Evolutionary conservation across 805 yeast species (phyloP), one percentile per base, ranked within the genome.

Genomic region (Candida tibetensis): DNA sequence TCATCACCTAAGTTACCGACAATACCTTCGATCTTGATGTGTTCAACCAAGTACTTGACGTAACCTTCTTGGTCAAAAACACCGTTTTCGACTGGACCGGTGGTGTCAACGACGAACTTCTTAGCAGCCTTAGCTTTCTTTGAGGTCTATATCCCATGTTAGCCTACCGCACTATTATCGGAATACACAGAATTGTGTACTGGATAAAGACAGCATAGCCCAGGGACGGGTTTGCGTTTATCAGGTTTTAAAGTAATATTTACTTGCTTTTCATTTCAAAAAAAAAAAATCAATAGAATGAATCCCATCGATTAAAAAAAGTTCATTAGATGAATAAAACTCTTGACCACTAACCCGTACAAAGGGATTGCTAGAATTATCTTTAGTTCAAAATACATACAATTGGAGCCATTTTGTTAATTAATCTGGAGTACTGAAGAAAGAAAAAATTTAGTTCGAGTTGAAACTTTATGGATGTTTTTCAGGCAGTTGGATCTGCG

Each of bases 11-110:
- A 84, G 91, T 89, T 86, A 74, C 98, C 96, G 63, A 86, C 78
- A 66, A 84, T 81, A 73, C 91, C 90, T 54, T 93, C 99, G 66
- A 93, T 91, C 84, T 93, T 93, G 87, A 93, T 91, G 88, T 88
- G 96, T 79, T 93, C 98, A 71, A 85, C 81, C 74, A 93, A 84
- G 91, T 83, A 93, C 81, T 93, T 91, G 66, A 87, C 95, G 82
- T 91, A 89, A 62, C 95, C 82, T 68, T 93, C 85, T 72, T 95
- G 93, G 84, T 93, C 98, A 65, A 89, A 87, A 69, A 91, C 95
- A 79, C 90, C 95, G 75, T 86, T 87, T 71, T 87, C 95, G 68
- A 89, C 89, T 77, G 96, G 96, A 70, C 95, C 95, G 50, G 96
- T 81, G 67, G 85, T 87, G 79, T 91, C 98, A 68, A 93, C 91